phyloP scores from a whole-genome alignment of 768 basidiomycete genomes.

The Russula dissimulans region DNA sequence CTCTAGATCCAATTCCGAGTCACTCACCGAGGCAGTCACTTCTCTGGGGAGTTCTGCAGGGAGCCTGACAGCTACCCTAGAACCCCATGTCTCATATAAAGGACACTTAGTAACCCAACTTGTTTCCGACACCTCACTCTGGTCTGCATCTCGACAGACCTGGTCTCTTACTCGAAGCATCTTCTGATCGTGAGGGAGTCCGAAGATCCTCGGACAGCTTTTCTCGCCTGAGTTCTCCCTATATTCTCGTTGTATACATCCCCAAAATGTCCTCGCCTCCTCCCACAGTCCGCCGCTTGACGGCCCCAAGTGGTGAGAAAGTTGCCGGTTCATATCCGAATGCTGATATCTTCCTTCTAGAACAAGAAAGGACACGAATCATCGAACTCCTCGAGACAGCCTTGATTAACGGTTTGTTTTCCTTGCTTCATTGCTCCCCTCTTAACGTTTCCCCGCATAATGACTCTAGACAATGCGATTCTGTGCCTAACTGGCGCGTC shows the following conservation, averaged over 20 bases:
- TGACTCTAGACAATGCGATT: slow-evolving; percentile 3
- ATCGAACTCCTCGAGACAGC: not conserved
- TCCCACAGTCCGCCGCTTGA: not conserved
- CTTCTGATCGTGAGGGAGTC: not conserved
- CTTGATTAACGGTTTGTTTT: not conserved
- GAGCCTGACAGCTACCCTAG: not conserved
- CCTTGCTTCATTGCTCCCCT: not conserved
- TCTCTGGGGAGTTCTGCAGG: not conserved
- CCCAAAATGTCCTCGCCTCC: not conserved
- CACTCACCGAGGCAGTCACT: not conserved
- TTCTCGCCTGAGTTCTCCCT: not conserved
- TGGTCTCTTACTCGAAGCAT: not conserved
- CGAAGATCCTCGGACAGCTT: not conserved
- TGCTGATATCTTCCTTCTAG: not conserved
- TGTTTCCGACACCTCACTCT: not conserved
- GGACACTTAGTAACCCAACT: not conserved
- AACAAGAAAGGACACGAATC: not conserved
- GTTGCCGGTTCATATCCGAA: not conserved
- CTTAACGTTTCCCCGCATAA: not conserved
- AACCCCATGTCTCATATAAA: not conserved
- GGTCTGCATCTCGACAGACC: no score
- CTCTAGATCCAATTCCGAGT: not conserved
- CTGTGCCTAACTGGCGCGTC: slow-evolving; percentile 2
- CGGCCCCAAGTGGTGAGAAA: not conserved
- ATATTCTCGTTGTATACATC: not conserved